These are phyloP conservation scores for Penicillium sp. DNA, from an alignment of 2,329 filamentous ascomycete species.

Conservation along the genomic window DNA sequence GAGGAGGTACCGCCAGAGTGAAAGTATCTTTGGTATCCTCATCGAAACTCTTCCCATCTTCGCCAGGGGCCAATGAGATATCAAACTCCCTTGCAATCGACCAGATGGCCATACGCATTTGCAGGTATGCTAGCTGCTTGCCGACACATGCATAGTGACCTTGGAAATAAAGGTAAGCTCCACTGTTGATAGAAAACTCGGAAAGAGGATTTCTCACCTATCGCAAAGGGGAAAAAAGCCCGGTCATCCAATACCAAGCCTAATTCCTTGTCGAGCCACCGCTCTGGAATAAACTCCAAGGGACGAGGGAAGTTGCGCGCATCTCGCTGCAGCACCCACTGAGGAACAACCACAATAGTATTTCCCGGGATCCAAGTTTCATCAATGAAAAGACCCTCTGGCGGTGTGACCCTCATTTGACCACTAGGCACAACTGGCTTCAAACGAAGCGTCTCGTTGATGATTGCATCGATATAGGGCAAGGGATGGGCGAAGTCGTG, in stretches of 20 bases:
- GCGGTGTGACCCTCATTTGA: constrained; percentile 41
- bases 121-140: constrained; percentile 38
- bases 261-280: constrained; percentile 33
- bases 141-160: constrained; percentile 38
- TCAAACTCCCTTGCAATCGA: constrained; percentile 25
- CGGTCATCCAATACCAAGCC: constrained; percentile 26
- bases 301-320: constrained; percentile 26
- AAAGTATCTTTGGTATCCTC: constrained; percentile 27
- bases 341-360: constrained; percentile 29
- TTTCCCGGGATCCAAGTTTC: constrained; percentile 41
- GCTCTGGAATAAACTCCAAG: constrained; percentile 37
- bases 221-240: constrained; percentile 35
- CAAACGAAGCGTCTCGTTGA: constrained; percentile 35
- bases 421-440: constrained; percentile 40
- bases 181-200: not conserved
- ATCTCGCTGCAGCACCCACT: constrained; percentile 33
- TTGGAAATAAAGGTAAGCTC: not conserved
- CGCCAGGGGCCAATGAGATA: constrained; percentile 26
- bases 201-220: constrained; percentile 13
- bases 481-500: not conserved
- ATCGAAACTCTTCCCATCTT: constrained; percentile 25
- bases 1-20: constrained; percentile 34
- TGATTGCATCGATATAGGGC: constrained; percentile 12
- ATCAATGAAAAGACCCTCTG: constrained; percentile 30
- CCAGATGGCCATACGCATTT: constrained; percentile 33